These are phyloP conservation scores for Mimosa bimucronata DNA, from an alignment of 306 rosid genomes.

Conservation along the genomic window DNA sequence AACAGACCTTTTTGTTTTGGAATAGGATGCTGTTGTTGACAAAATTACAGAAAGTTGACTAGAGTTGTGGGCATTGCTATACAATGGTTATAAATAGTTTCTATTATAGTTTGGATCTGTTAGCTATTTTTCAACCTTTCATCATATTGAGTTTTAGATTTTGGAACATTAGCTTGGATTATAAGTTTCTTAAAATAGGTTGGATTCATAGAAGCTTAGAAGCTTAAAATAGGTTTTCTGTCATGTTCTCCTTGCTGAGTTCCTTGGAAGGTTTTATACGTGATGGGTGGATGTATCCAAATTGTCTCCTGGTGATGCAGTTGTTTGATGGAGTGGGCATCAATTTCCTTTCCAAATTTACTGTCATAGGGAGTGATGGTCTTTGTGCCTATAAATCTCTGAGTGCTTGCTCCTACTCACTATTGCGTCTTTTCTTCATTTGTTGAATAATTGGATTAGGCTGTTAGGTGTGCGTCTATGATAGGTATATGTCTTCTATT, in stretches of 20 bases:
- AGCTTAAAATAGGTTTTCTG: conserved; percentile 22
- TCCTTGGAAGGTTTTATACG: conserved; percentile 1
- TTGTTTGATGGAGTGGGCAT: conserved; percentile 14
- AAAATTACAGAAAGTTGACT: conserved; percentile 1
- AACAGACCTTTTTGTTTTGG: not conserved
- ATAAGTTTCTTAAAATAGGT: not conserved
- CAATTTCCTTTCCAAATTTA: conserved; percentile 16
- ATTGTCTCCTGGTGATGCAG: not conserved
- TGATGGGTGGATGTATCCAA: conserved; percentile 2
- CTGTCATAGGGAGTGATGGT: conserved; percentile 1
- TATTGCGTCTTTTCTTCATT: conserved; percentile 1
- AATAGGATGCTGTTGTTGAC: not conserved
- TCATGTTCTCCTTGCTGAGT: conserved; percentile 1
- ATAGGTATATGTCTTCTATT: not conserved
- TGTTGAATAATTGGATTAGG: conserved; percentile 3
- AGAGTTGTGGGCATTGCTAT: conserved; percentile 1
- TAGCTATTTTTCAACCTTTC: not conserved
- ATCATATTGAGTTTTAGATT: conserved; percentile 8
- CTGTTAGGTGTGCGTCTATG: conserved; percentile 21
- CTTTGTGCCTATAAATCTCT: not conserved
- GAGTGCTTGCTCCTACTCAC: not conserved
- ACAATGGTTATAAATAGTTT: conserved; percentile 12
- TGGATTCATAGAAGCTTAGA: conserved; percentile 5
- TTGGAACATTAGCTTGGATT: conserved; percentile 17
- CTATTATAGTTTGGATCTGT: conserved; percentile 1